These are phyloP conservation scores for Vanilla planifolia DNA, from an alignment of 106 monocot species.

Conservation along the genomic window DNA sequence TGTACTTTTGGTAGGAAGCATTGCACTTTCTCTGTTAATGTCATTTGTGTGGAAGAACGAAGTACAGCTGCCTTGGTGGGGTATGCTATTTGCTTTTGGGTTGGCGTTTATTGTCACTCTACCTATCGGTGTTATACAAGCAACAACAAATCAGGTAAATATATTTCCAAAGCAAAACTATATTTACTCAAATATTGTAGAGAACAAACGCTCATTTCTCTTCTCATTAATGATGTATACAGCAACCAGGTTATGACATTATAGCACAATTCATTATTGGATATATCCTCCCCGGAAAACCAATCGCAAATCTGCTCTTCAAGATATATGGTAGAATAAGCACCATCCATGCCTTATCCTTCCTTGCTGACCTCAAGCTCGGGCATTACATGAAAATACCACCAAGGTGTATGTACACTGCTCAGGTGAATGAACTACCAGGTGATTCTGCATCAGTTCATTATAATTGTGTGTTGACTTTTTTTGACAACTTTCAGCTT, in stretches of 20 bases:
- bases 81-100: slow-evolving; percentile 74
- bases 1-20: slow-evolving; percentile 55
- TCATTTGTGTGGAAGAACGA: slow-evolving; percentile 69
- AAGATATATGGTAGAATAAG: slow-evolving; percentile 89
- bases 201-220: too few species aligned
- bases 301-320: slow-evolving; percentile 80
- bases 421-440: slow-evolving; percentile 87
- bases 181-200: too few species aligned
- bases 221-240: slow-evolving; percentile 1
- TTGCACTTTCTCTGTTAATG: slow-evolving; percentile 50
- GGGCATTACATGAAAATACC: slow-evolving; percentile 98
- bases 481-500: slow-evolving; percentile 39
- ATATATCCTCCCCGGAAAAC: slow-evolving; percentile 75
- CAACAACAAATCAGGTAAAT: slow-evolving; percentile 84
- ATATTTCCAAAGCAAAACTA: not conserved
- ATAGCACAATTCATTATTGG: slow-evolving; percentile 91
- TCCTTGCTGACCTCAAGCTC: slow-evolving; percentile 83
- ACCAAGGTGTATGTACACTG: slow-evolving; percentile 88
- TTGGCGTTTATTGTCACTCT: slow-evolving; percentile 81
- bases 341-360: slow-evolving; percentile 79
- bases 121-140: slow-evolving; percentile 87
- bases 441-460: slow-evolving; percentile 44
- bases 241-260: slow-evolving; percentile 97
- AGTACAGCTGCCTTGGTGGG: slow-evolving; percentile 96
- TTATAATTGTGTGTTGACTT: not conserved